Evolutionary conservation across 1,284 basidiomycete genomes (phyloP).

Genomic region (Clitocybe nebularis): DNA sequence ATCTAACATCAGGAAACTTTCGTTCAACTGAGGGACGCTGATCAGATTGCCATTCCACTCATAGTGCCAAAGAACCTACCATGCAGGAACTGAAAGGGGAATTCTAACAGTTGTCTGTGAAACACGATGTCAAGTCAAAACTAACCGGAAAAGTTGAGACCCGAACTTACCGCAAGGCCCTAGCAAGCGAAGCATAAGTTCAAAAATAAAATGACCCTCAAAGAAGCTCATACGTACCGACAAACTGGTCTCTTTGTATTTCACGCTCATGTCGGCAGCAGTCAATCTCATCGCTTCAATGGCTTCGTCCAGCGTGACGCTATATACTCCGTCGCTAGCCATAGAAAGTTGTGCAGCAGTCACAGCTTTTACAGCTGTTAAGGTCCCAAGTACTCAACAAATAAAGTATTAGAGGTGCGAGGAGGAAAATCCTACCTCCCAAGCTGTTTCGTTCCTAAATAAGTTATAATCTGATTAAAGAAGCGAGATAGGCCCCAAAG

Average conservation of each 20-base stretch:
- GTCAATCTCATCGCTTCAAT: conserved; percentile 95
- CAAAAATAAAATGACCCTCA: conserved; percentile 6
- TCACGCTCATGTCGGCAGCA: conserved; percentile 82
- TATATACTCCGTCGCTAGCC: conserved; percentile 84
- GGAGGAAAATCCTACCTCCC: conserved; percentile 51
- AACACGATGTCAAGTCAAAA: conserved; percentile 8
- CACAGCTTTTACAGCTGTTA: conserved; percentile 78
- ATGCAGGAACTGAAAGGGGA: conserved; percentile 70
- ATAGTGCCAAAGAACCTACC: conserved; percentile 31
- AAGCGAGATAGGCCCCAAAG: conserved; percentile 5
- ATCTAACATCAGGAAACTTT: too few species aligned
- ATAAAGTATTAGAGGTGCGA: background rate
- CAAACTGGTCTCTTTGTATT: conserved; percentile 91
- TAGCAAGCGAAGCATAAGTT: conserved; percentile 22
- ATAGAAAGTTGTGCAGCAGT: conserved; percentile 94
- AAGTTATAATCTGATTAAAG: background rate
- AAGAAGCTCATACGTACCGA: conserved; percentile 49
- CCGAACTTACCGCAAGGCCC: conserved; percentile 59
- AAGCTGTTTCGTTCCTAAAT: conserved; percentile 78
- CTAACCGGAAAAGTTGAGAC: conserved; percentile 7
- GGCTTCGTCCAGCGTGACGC: conserved; percentile 90
- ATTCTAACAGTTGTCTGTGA: conserved; percentile 68
- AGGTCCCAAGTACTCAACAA: background rate
- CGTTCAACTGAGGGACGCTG: conserved; percentile 1
- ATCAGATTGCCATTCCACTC: background rate